Base-by-base conservation (phyloP, 306 rosid species). In the Sphenostylis stenocarpa region DNA sequence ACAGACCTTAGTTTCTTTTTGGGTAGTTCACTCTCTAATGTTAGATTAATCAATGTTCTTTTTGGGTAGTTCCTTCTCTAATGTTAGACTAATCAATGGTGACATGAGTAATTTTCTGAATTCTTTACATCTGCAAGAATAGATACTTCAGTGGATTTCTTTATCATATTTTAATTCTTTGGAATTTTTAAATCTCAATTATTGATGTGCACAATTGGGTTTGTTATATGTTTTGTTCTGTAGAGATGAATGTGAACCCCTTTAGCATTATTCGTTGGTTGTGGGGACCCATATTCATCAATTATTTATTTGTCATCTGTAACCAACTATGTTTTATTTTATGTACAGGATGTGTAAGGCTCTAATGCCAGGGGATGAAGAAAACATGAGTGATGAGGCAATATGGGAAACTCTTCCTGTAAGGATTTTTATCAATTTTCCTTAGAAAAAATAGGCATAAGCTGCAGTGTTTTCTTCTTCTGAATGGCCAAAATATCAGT, bases 371-470 rank as follows among this genome's bases (percentile, higher is more conserved):
- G 99, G 97, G 49, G 98, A 92, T 72, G 97, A 91, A 79, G 99
- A 91, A 43, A 86, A 80, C 91, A 78, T 96, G 93, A 92, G 88
- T 65, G 98, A 92, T 44, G 97, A 87, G 84, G 90, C 99, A 76
- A 86, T 96, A 81, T 93, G 99, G 99, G 98, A 91, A 82, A 90
- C 94, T 7, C 97, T 93, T 86, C 98, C 98, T 73, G 98, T 93
- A 87, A 85, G 98, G 49, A 62, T 82, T 76, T 81, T 14, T 39
- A 57, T 80, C 28, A 41, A 34, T 65, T 64, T 69, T 49, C 56
- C 63, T 57, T 13, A 51, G 49, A 65, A 28, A 65, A 71, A 62
- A 64, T 55, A 52, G 85, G 77, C 55, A 33, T 66, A 11, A 51
- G 48, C 16, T 66, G 67, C 67, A 39, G 11, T 24, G 11, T 12